Base-by-base conservation (phyloP, 768 basidiomycete species). In the Russula brevipes region DNA sequence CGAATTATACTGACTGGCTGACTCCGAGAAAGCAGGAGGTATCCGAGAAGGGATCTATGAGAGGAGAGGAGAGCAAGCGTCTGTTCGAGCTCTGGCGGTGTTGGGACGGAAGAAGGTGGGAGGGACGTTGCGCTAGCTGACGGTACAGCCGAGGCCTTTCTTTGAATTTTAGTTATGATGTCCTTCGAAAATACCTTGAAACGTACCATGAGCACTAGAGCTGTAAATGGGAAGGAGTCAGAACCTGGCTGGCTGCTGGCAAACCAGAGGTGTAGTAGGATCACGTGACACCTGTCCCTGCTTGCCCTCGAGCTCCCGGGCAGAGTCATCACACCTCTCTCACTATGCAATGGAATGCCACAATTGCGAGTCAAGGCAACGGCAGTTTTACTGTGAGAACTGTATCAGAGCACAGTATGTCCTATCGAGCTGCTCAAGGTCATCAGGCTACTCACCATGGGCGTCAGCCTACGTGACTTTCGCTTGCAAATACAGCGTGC, bases 41-140 rank as follows among this genome's bases (percentile, higher is more conserved):
- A 94, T 1, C 94, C 93, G 6, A 92, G 82, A 4, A 95, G 92
- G 19, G 90, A 87, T 17, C 90, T 82, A 70, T 95, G 89, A 5
- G 89, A 81, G 1, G 91, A 87, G 57, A 96, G 80, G 65, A 87
- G 75, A 0, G 85, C 73, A 12, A 95, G 80, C 0, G 87, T 94
- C 66, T 86, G 83, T 72, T 94, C 92, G 54, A 94, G 83, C 70
- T 93, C 91, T n/a, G 89, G 85, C 12, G 88, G 80, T 75, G 87
- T 82, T 33, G 69, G 47, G 31, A 66, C 16, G 8, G 67, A 35
- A 14, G 65, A 57, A 16, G 64, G 51, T 12, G 64, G n/a, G 24
- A 59, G 52, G 39, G 62, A 59, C 14, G 57, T 60, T n/a, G 73
- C 47, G 47, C 54, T 61, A 6, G 66, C 12, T n/a, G 66, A 57